Conservation (phyloP, 129 eudicot species). For the Centella asiatica region DNA sequence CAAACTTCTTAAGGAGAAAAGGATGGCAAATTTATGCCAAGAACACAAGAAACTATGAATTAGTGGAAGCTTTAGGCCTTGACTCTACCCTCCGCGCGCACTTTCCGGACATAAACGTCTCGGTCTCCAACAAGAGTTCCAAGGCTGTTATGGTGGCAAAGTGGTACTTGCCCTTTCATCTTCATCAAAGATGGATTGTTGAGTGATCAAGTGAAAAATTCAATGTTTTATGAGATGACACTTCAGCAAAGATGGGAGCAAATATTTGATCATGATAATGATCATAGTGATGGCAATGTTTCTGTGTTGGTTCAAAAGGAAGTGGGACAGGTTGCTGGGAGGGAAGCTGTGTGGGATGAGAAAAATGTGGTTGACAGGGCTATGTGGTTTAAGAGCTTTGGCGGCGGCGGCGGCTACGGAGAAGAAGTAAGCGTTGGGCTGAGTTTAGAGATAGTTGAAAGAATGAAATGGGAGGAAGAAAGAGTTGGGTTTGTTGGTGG, state of each 20-base stretch:
- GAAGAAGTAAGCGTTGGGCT: slow-evolving; percentile 43
- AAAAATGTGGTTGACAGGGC: slow-evolving; percentile 17
- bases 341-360: slow-evolving; percentile 37
- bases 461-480: slow-evolving; percentile 59
- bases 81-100: slow-evolving; percentile 39
- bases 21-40: slow-evolving; percentile 30
- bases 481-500: slow-evolving; percentile 60
- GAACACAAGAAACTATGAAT: slow-evolving; percentile 32
- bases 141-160: slow-evolving; percentile 44
- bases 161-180: slow-evolving; percentile 73
- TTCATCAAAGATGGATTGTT: slow-evolving; percentile 47
- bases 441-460: slow-evolving; percentile 31
- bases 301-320: slow-evolving; percentile 28
- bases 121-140: slow-evolving; percentile 23
- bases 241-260: slow-evolving; percentile 56
- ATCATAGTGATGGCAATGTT: slow-evolving; percentile 20
- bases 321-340: slow-evolving; percentile 26
- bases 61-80: slow-evolving; percentile 50
- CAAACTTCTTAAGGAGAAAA: slow-evolving; percentile 33
- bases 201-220: slow-evolving; percentile 33
- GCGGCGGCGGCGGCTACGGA: slow-evolving; percentile 2
- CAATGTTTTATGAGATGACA: slow-evolving; percentile 53
- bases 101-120: slow-evolving; percentile 29
- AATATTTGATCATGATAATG: slow-evolving; percentile 24
- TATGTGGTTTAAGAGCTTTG: slow-evolving; percentile 21